phyloP scores from a whole-genome alignment of 2,329 filamentous ascomycete species.

The Talaromyces islandicus region DNA sequence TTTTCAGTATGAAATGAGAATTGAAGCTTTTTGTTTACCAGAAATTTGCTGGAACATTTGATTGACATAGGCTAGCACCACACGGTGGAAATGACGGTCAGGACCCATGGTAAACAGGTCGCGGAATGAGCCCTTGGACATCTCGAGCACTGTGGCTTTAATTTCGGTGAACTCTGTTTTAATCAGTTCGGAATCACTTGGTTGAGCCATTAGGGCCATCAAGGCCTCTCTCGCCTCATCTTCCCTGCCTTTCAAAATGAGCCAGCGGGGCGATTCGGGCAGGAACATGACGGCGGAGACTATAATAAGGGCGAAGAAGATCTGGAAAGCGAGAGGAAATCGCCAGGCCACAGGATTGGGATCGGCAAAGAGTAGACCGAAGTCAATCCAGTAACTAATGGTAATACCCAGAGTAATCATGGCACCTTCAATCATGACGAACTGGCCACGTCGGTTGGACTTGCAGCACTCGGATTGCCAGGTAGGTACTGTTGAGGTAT shows the following conservation, averaged over 20 bases:
- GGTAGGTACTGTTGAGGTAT: conserved; percentile 47
- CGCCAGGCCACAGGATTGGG: conserved; percentile 46
- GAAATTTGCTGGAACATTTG: conserved; percentile 51
- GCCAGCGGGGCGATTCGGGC: conserved; percentile 55
- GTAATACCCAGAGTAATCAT: conserved; percentile 48
- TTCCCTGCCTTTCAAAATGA: conserved; percentile 51
- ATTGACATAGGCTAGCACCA: conserved; percentile 51
- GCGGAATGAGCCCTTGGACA: conserved; percentile 46
- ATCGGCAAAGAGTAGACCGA: conserved; percentile 49
- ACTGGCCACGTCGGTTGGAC: conserved; percentile 44
- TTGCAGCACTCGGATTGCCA: conserved; percentile 49
- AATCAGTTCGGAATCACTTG: conserved; percentile 40
- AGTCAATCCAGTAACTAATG: conserved; percentile 47
- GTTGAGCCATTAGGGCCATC: conserved; percentile 41
- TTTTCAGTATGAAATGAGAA: too few relatives aligned
- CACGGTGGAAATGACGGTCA: conserved; percentile 52
- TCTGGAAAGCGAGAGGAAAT: conserved; percentile 54
- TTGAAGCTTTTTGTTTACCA: conserved; percentile 26
- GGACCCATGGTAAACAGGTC: conserved; percentile 56
- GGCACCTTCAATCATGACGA: conserved; percentile 50
- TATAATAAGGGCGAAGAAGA: conserved; percentile 50
- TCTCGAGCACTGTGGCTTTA: conserved; percentile 48
- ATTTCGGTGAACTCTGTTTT: conserved; percentile 46
- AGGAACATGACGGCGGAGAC: conserved; percentile 43
- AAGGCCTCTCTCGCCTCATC: conserved; percentile 47